A percentile compares a stretch with the other conserved stretches of the same genome.
phyloP scores from a whole-genome alignment of 2,329 filamentous ascomycete genomes.

The Fusarium agapanthi region DNA sequence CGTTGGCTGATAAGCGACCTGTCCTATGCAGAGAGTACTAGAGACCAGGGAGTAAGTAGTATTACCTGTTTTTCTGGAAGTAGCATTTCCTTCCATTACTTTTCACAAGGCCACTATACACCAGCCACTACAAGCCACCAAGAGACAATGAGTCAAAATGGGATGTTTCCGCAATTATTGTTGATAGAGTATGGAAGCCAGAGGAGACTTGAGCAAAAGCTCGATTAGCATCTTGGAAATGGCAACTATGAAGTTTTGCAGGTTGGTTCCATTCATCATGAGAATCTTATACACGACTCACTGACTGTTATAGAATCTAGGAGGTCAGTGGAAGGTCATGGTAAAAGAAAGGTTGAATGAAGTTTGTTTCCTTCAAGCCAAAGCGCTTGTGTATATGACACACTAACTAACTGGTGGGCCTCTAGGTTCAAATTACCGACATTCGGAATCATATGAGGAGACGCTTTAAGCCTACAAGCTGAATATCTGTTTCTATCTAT shows the following conservation, averaged over 20 bases:
- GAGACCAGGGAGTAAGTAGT: accelerated
- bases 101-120: not conserved
- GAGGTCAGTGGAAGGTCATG: not conserved
- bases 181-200: not conserved
- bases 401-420: too few species aligned
- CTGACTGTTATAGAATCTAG: not conserved
- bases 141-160: not conserved
- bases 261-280: not conserved
- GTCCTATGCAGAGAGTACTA: not conserved
- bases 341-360: not conserved
- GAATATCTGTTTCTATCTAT: too few species aligned
- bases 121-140: not conserved
- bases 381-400: not conserved
- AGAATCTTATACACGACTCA: accelerated
- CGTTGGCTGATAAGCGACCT: not conserved
- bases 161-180: not conserved
- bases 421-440: too few species aligned
- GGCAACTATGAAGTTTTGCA: not conserved
- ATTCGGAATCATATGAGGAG: too few species aligned
- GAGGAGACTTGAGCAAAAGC: not conserved
- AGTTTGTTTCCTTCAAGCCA: not conserved
- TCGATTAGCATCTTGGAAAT: not conserved
- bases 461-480: too few species aligned
- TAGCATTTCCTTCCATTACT: not conserved
- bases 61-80: not conserved